Conservation (phyloP, 352 stramenopile species). For the Phytophthora litchii region DNA sequence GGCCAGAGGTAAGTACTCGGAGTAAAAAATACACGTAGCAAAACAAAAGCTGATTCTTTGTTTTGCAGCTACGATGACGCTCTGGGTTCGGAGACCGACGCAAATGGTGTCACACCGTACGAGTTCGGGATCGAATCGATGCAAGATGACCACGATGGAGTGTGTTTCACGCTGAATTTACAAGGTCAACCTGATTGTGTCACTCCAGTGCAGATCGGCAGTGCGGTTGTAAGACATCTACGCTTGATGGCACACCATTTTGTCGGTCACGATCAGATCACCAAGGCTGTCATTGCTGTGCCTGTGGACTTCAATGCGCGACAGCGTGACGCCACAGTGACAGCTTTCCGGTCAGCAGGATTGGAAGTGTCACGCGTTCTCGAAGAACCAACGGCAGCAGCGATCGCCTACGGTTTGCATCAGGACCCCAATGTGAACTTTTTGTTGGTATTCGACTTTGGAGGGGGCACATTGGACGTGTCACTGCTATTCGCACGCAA, state of each 20-base stretch:
- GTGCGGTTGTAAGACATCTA: conserved; percentile 50
- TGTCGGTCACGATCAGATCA: conserved; percentile 73
- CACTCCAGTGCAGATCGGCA: conserved; percentile 52
- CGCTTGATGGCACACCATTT: conserved; percentile 51
- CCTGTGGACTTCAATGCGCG: conserved; percentile 57
- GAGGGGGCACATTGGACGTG: conserved; percentile 94
- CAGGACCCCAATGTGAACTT: conserved; percentile 93
- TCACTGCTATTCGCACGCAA: conserved; percentile 93
- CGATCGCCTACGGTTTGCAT: conserved; percentile 95
- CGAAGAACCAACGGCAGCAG: conserved; percentile 94
- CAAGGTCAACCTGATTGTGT: conserved; percentile 49
- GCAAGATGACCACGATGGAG: conserved; percentile 19
- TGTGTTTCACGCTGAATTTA: conserved; percentile 57
- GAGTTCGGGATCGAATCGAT: conserved; percentile 45
- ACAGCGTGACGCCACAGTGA: conserved; percentile 52
- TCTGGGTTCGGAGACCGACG: conserved; percentile 14
- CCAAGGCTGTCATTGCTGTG: conserved; percentile 65
- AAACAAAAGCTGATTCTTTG: conserved; percentile 5
- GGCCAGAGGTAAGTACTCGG: conserved; percentile 39
- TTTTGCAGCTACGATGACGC: conserved; percentile 39
- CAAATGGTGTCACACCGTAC: conserved; percentile 39
- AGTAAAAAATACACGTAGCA: too few species aligned
- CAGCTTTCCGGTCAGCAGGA: conserved; percentile 49
- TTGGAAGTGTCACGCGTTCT: conserved; percentile 58
- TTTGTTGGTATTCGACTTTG: conserved; percentile 96